Evolutionary conservation across 192 early-diverging fungal genomes (phyloP), one percentile per base, ranked within the genome.

Genomic region (Diversispora eburnea): DNA sequence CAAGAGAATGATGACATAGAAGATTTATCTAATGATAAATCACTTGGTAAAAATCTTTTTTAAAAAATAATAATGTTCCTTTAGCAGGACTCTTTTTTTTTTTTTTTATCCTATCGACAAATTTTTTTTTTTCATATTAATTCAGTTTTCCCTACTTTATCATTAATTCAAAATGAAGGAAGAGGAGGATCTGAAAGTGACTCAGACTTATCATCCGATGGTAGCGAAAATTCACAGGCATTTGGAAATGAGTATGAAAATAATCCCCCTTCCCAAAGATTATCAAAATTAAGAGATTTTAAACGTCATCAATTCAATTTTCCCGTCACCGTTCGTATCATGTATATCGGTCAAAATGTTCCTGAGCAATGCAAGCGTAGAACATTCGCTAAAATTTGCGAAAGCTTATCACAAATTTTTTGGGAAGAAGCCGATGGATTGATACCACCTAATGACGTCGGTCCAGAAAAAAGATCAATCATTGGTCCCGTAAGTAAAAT

Each of bases 361-460:
- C 5, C 45, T 61, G 7, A 39, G 6, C 2, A 15, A 4, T 61
- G 19, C 17, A 72, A 60, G 39, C 19, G 47, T 13, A n/a, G 3
- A 2, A 39, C 60, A 15, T 72, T 72, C 22, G 8, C 10, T 8
- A 72, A 72, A 61, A 8, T 72, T 19, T 12, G 47, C 4, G 58
- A 61, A 49, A 52, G 47, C 19, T 17, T 72, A 13, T 59, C 57
- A 8, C 55, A 61, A 25, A 60, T 60, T 49, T 60, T 72, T 58
- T 72, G 56, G 70, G 70, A 72, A 10, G 70, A 72, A 61, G 57
- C 43, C 4, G 47, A 72, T 0, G 20, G 43, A 33, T 12, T 7
- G 20, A 19, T 12, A 45, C 33, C 51, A 58, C 47, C 45, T 5
- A 22, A 3, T 61, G 70, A 72, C 17, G n/a, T 72, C 8, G 33